Conservation (phyloP, 75 land plant species). For the Selaginella tamariscina region DNA sequence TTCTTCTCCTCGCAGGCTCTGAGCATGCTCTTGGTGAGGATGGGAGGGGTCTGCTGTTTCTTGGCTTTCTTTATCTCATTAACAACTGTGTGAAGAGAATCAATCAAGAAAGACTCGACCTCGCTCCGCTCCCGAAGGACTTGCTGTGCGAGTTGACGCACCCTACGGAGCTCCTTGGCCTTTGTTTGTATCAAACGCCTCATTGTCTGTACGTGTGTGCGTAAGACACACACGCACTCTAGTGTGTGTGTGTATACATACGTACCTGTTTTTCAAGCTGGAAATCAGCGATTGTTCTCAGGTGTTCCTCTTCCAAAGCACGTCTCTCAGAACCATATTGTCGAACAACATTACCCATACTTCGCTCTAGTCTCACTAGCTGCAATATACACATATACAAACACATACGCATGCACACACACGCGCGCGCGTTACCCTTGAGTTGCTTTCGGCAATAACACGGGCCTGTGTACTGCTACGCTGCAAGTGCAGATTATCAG, state of each 20-base stretch:
- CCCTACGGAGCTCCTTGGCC: constrained; percentile 22
- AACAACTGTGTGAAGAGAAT: constrained; percentile 21
- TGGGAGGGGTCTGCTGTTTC: not conserved
- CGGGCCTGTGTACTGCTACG: constrained; percentile 19
- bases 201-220: too few relatives aligned
- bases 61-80: not conserved
- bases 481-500: constrained; percentile 20
- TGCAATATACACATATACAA: not conserved
- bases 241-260: too few relatives aligned
- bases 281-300: constrained; percentile 12
- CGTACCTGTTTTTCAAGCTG: constrained; percentile 21
- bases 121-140: constrained; percentile 26
- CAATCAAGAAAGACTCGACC: constrained; percentile 25
- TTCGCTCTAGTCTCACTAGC: constrained; percentile 21
- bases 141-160: constrained; percentile 27
- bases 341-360: constrained; percentile 24
- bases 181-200: constrained; percentile 22
- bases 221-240: too few relatives aligned
- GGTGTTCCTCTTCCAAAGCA: constrained; percentile 25
- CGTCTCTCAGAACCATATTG: constrained; percentile 31
- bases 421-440: constrained; percentile 9
- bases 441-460: constrained; percentile 16
- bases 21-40: not conserved
- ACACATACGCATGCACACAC: not conserved
- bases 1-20: not conserved